These are phyloP conservation scores for Penicillium sp. DNA, from an alignment of 2,329 filamentous ascomycete genomes.

Conservation along the genomic window DNA sequence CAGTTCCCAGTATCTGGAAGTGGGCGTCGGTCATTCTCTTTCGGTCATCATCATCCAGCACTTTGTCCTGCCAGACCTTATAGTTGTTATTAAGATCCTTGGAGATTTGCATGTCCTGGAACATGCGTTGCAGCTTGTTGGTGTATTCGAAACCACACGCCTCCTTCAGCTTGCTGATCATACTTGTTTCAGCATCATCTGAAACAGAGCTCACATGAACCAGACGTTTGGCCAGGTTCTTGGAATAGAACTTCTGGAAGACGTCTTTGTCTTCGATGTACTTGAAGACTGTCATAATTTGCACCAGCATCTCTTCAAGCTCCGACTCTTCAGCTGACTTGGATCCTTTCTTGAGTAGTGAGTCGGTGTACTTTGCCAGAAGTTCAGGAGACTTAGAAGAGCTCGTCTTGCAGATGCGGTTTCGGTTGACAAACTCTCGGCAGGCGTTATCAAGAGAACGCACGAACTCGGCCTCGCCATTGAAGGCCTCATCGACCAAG, in stretches of 20 bases:
- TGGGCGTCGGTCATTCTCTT: slow-evolving; percentile 71
- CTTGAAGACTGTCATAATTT: slow-evolving; percentile 99
- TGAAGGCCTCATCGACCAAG: slow-evolving; percentile 84
- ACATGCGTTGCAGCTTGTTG: slow-evolving; percentile 99
- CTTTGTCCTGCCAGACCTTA: slow-evolving; percentile 63
- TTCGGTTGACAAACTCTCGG: slow-evolving; percentile 94
- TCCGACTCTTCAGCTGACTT: slow-evolving; percentile 91
- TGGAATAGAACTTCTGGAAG: slow-evolving; percentile 98
- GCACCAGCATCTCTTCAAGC: slow-evolving; percentile 73
- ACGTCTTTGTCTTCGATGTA: slow-evolving; percentile 99
- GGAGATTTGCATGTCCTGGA: slow-evolving; percentile 98
- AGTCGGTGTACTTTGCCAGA: slow-evolving; percentile 89
- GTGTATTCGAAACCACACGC: slow-evolving; percentile 98
- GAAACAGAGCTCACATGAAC: slow-evolving; percentile 93
- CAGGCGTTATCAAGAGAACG: slow-evolving; percentile 93
- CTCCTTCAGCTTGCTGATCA: slow-evolving; percentile 99
- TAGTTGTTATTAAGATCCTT: slow-evolving; percentile 91
- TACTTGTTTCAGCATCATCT: slow-evolving; percentile 94
- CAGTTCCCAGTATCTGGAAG: slow-evolving; percentile 88
- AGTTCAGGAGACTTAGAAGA: slow-evolving; percentile 92
- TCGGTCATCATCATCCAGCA: slow-evolving; percentile 55
- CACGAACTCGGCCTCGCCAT: slow-evolving; percentile 92
- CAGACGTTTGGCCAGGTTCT: slow-evolving; percentile 86
- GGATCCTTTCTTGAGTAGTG: slow-evolving; percentile 77
- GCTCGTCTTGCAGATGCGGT: slow-evolving; percentile 86